Percentiles rank a stretch among this genome's conserved stretches.
Evolutionary conservation across 2,329 filamentous ascomycete genomes (phyloP).

Genomic region (Xylaria sp.): DNA sequence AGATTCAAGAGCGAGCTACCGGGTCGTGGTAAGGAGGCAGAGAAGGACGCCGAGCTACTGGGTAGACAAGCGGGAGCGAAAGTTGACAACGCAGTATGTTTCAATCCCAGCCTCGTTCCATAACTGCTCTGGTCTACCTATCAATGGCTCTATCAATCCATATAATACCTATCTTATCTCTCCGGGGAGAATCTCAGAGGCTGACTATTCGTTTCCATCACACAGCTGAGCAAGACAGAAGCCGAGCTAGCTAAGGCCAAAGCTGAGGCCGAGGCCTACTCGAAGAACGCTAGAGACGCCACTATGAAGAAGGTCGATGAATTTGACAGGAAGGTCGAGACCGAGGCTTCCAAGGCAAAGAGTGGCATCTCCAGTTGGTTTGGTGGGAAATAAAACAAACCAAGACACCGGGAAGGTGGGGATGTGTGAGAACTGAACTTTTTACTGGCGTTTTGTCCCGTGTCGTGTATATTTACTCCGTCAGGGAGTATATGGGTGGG

Average conservation of each 20-base stretch:
- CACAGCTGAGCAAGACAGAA: constrained; percentile 71
- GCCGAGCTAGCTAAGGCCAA: constrained; percentile 71
- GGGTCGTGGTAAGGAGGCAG: constrained; percentile 68
- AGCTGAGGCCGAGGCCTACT: constrained; percentile 67
- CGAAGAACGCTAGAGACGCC: constrained; percentile 72
- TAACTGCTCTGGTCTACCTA: not conserved
- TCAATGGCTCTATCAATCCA: no score
- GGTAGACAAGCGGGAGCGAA: constrained; percentile 72
- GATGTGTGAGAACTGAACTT: not conserved
- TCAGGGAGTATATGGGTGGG: not conserved
- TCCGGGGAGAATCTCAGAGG: not conserved
- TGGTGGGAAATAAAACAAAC: constrained; percentile 64
- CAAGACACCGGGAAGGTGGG: not conserved
- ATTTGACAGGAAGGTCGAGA: constrained; percentile 84
- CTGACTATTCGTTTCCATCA: constrained; percentile 30
- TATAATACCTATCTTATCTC: not conserved
- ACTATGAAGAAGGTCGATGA: constrained; percentile 80
- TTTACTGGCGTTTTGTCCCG: not conserved
- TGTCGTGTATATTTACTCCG: constrained; percentile 6
- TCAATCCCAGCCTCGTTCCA: constrained; percentile 7
- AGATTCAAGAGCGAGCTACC: constrained; percentile 75
- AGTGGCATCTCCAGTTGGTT: constrained; percentile 88
- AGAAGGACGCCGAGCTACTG: constrained; percentile 72
- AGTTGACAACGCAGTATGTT: constrained; percentile 75
- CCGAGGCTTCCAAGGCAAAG: constrained; percentile 84